Base-by-base conservation (phyloP, 805 yeast genomes). In the Starmerella potacharoeniae region DNA sequence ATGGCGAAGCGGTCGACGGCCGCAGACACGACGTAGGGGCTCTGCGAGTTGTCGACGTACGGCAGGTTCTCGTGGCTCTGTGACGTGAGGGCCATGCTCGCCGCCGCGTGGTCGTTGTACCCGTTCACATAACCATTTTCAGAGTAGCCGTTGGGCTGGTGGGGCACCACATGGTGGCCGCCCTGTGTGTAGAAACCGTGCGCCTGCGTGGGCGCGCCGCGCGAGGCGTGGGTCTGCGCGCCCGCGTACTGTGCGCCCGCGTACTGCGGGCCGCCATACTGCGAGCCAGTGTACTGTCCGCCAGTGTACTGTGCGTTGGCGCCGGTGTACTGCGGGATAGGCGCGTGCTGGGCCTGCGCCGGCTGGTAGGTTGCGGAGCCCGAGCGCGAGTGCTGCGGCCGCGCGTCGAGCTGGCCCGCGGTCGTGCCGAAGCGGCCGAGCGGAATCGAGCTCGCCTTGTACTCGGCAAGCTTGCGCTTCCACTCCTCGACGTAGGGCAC, bases 401-500 rank as follows among this genome's bases (percentile, higher is more conserved):
- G 45, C n/a, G 5, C 34, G 33, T 49, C 49, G 13, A 28, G 40
- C 49, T 49, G 56, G 14, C 36, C 51, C 28, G 41, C n/a, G 9
- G 58, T 49, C 28, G 52, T 45, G 49, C 77, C 82, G 30, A 79
- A 75, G 39, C 74, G 70, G 42, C 73, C 72, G 53, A 87, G 70
- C 7, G 88, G 84, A 45, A 88, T 86, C 39, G 90, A 83, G 59
- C 87, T 81, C 1, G 96, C 96, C 70, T 91, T 91, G 69, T 93
- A 95, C 68, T 81, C 86, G 14, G 96, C 95, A 33, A 93, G 88
- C 61, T 80, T 80, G 53, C 78, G 79, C 70, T 93, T 93, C 99
- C 99, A 93, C 66, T 89, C 93, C 60, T 89, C 96, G 16, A 93
- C 96, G 0, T 90, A 82, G 14, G 99, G 98, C 59, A 93, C 77